Percentiles rank a stretch among this genome's conserved stretches.
phyloP scores from a whole-genome alignment of 768 basidiomycete genomes.

The Pisolithus tinctorius region DNA sequence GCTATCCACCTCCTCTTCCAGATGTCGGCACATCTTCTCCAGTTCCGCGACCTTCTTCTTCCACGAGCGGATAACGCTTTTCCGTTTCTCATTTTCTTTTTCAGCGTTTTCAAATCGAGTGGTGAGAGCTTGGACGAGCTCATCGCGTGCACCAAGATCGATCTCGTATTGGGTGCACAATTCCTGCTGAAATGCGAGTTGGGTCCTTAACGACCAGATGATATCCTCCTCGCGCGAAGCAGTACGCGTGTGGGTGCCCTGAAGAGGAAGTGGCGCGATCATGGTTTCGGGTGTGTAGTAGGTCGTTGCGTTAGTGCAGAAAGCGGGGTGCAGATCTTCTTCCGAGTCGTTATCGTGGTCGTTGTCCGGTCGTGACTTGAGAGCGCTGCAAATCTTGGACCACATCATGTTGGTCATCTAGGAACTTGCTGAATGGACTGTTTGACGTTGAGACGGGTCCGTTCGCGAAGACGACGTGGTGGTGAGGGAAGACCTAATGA shows the following conservation, averaged over 20 bases:
- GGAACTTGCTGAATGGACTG: not conserved
- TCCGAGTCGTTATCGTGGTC: conserved; percentile 11
- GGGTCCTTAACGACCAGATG: conserved; percentile 68
- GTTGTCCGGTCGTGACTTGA: conserved; percentile 36
- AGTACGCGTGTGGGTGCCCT: conserved; percentile 45
- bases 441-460: not conserved
- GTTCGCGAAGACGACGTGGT: not conserved
- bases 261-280: conserved; percentile 61
- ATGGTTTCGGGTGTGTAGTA: conserved; percentile 74
- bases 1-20: conserved; percentile 85
- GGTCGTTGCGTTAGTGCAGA: conserved; percentile 63
- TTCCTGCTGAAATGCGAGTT: conserved; percentile 69
- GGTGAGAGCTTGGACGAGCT: conserved; percentile 56
- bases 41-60: conserved; percentile 74
- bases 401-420: conserved; percentile 36
- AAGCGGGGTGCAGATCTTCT: conserved; percentile 30
- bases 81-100: conserved; percentile 58
- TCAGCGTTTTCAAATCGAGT: conserved; percentile 49
- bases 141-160: conserved; percentile 68
- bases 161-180: conserved; percentile 70
- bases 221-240: conserved; percentile 66
- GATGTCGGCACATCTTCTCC: conserved; percentile 54
- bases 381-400: conserved; percentile 53
- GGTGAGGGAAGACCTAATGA: not conserved
- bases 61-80: conserved; percentile 49